These are phyloP conservation scores for Avena sativa DNA, from an alignment of 176 grass and related monocot species.

Conservation along the genomic window DNA sequence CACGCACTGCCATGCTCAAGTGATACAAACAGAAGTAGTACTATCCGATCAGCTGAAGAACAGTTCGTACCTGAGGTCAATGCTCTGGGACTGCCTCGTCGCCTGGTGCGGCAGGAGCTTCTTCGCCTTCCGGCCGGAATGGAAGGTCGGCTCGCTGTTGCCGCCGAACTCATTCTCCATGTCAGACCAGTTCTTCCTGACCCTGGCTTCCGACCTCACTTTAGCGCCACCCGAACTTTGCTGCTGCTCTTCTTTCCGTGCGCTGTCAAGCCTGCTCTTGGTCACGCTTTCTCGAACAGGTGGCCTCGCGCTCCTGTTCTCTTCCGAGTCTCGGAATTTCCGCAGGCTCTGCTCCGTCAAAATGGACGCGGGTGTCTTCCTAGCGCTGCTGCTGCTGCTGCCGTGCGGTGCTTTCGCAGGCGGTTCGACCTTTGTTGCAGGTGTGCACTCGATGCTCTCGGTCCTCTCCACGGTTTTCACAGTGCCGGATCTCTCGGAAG, in stretches of 20 bases:
- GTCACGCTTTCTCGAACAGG: constrained; percentile 43
- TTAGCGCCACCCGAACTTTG: background rate
- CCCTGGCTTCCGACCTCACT: constrained; percentile 37
- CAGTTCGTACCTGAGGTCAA: constrained; percentile 41
- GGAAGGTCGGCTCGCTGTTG: constrained; percentile 43
- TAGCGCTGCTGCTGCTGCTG: constrained; percentile 28
- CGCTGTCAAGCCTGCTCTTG: constrained; percentile 49
- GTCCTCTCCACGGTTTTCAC: constrained; percentile 48
- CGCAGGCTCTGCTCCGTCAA: constrained; percentile 56
- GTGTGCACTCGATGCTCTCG: constrained; percentile 49
- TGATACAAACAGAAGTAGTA: background rate
- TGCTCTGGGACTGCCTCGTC: constrained; percentile 57
- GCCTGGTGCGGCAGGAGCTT: constrained; percentile 38
- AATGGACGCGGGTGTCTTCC: constrained; percentile 41
- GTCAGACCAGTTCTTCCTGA: constrained; percentile 41
- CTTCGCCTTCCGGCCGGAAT: constrained; percentile 44
- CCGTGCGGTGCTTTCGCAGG: constrained; percentile 28
- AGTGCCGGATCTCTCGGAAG: constrained; percentile 50
- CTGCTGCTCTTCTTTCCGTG: constrained; percentile 34
- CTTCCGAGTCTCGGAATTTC: constrained; percentile 59
- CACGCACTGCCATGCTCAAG: background rate
- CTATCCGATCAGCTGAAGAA: no score
- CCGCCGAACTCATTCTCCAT: constrained; percentile 57
- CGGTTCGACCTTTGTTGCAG: constrained; percentile 41
- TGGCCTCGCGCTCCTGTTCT: constrained; percentile 51